Percentiles rank a stretch among this genome's conserved stretches.
Conservation (phyloP, 1,284 basidiomycete genomes). For the Ceratorhiza oryzae-sativae region DNA sequence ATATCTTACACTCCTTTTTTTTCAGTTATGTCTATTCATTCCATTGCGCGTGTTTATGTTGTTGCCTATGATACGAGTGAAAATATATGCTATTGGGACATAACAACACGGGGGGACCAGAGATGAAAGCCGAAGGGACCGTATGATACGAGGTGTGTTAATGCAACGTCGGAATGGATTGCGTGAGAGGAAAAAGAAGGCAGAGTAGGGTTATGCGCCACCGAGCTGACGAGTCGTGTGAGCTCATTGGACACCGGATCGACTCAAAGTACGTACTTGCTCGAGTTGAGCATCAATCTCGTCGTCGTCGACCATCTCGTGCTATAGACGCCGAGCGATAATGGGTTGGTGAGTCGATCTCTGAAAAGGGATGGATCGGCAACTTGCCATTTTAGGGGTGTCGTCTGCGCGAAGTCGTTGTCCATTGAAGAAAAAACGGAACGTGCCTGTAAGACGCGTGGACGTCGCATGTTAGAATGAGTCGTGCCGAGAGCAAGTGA, state of each 20-base stretch:
- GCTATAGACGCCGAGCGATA: background rate
- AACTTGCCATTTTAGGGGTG: conserved; percentile 29
- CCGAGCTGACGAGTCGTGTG: background rate
- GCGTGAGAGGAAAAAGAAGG: background rate
- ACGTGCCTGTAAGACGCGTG: background rate
- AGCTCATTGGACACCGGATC: background rate
- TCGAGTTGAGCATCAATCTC: conserved; percentile 35
- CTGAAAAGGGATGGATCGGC: too few species aligned
- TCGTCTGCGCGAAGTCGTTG: conserved; percentile 5
- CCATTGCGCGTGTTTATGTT: background rate
- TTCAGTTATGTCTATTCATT: conserved; percentile 9
- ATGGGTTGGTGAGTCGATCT: background rate
- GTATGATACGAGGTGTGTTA: background rate
- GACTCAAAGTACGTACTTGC: background rate
- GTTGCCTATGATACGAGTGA: background rate
- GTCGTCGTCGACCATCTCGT: conserved; percentile 31
- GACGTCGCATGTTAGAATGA: background rate
- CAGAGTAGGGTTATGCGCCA: background rate
- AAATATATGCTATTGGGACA: conserved; percentile 18
- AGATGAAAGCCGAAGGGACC: background rate
- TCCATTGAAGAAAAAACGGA: conserved; percentile 29
- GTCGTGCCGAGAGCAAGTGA: background rate
- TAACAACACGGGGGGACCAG: background rate
- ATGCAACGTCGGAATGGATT: background rate
- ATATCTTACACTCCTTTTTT: conserved; percentile 13